Base-by-base conservation (phyloP, 805 yeast genomes). In the Ogataea salicorniae region DNA sequence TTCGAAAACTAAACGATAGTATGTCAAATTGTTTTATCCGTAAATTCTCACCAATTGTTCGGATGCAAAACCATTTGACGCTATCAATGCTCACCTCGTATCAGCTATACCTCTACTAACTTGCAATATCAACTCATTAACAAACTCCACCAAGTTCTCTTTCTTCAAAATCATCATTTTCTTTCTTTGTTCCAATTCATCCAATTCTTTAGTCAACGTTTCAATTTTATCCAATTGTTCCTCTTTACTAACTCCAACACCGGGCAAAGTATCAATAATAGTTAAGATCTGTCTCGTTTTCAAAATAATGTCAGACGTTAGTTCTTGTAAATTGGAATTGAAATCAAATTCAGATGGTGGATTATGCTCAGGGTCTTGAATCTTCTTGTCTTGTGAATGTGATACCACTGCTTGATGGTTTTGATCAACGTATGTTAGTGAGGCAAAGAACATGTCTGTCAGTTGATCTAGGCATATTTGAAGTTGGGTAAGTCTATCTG, bases 211-310 rank as follows among this genome's bases (percentile, higher is more conserved):
- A 42, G 87, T 84, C 41, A 94, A 69, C 14, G 70, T 72, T 43
- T 75, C 77, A 16, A 92, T 86, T 49, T 76, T 75, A 26, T 69
- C 67, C 62, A 90, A 63, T 65, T 91, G 98, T 46, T 80, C 83
- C 40, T 75, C 78, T 22, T 87, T 85, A 1, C 91, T 80, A 1
- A 85, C 91, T 8, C 95, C 97, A 2, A 89, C 87, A 13, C 97
- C 98, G 0, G 99, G 99, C 39, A 92, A 70, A 2, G 95, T 81
- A 60, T 87, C 95, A 37, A 92, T 90, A 26, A 92, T 77, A 58
- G 87, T 82, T 37, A 87, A 77, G 15, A 92, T 86, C 63, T 94
- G 98, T 57, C 95, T 77, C 5, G 95, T 80, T 60, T 91, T 91
- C 48, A 89, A 67, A 23, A 91, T 87, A 8, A 92, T 77, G 61